Evolutionary conservation across 108 stramenopile species (phyloP), one percentile per base, ranked within the genome.

Genomic region (Nitzschia sp.): DNA sequence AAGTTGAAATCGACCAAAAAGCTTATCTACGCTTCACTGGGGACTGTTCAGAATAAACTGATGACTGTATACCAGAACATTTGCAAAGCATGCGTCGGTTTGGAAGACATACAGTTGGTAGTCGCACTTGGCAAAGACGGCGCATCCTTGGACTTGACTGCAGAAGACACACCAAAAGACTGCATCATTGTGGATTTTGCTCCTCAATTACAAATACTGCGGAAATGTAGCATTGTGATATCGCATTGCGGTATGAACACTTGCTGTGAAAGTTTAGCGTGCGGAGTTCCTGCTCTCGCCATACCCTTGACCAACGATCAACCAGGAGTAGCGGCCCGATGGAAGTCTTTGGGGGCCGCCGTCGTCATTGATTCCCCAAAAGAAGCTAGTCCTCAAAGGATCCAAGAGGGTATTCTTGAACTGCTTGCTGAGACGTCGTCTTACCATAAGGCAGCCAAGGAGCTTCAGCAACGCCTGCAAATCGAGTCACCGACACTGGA

Each of bases 201-300:
- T 8, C 59, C 59, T 6, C 59, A 60, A 30, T 8, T 60, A 42
- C 59, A 30, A 8, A n/a, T 60, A 9, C 19, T 60, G 59, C 26
- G 28, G 18, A 23, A 25, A 21, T 27, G 28, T 18, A 45, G 36
- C 36, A 8, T 45, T 9, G 59, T 60, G 8, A 45, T 60, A 9
- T 32, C 59, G 8, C 59, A 60, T 25, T 35, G 36, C 26, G 59
- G 59, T 9, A 60, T 60, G 59, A 60, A 60, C 28, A 60, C 59
- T 8, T 19, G 23, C 59, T 45, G 28, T 9, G 59, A 60, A 60
- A 45, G 28, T 18, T 21, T 60, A 29, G 33, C 59, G 19, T 31
- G 25, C 28, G 59, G 59, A 31, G 6, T 60, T 30, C 59, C 59
- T 29, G 42, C 42, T 6, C 6, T 60, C 8, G 59, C 59, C 18